Evolutionary conservation across 805 yeast genomes (phyloP).

Genomic region (Sugiyamaella qingdaonensis): DNA sequence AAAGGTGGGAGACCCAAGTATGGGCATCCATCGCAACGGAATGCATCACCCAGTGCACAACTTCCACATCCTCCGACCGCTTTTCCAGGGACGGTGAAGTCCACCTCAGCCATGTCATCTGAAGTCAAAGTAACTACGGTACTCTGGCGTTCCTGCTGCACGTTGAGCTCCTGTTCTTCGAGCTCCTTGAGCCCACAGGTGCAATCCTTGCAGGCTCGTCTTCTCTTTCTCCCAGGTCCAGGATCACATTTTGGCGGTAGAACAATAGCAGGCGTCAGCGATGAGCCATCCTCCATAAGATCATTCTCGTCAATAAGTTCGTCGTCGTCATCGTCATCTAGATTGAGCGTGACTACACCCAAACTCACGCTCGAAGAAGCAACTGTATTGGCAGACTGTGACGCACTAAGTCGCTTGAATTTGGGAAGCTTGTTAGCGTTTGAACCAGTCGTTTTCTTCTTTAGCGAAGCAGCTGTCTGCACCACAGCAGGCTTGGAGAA

Average conservation of each 20-base stretch:
- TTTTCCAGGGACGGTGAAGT: conserved; percentile 94
- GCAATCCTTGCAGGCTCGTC: conserved; percentile 97
- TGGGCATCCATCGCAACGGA: conserved; percentile 98
- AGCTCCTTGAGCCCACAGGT: conserved; percentile 92
- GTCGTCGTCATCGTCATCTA: conserved; percentile 40
- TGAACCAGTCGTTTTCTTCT: conserved; percentile 7
- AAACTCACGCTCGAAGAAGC: conserved; percentile 34
- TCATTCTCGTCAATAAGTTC: conserved; percentile 57
- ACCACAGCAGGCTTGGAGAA: conserved; percentile 16
- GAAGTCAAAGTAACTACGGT: conserved; percentile 53
- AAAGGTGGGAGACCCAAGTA: conserved; percentile 96
- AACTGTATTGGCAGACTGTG: conserved; percentile 19
- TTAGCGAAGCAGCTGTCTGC: conserved; percentile 20
- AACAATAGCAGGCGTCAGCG: conserved; percentile 36
- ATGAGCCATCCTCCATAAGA: conserved; percentile 41
- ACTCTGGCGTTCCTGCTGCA: conserved; percentile 46
- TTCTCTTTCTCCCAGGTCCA: conserved; percentile 50
- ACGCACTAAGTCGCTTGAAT: conserved; percentile 25
- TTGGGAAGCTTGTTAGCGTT: conserved; percentile 12
- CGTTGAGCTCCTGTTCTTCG: conserved; percentile 49
- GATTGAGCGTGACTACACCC: conserved; percentile 42
- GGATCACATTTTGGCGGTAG: conserved; percentile 59
- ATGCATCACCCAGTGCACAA: conserved; percentile 96
- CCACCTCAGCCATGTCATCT: conserved; percentile 82
- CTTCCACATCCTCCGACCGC: conserved; percentile 94